Base-by-base conservation (phyloP, 1,284 basidiomycete species). In the Trametes sp. region DNA sequence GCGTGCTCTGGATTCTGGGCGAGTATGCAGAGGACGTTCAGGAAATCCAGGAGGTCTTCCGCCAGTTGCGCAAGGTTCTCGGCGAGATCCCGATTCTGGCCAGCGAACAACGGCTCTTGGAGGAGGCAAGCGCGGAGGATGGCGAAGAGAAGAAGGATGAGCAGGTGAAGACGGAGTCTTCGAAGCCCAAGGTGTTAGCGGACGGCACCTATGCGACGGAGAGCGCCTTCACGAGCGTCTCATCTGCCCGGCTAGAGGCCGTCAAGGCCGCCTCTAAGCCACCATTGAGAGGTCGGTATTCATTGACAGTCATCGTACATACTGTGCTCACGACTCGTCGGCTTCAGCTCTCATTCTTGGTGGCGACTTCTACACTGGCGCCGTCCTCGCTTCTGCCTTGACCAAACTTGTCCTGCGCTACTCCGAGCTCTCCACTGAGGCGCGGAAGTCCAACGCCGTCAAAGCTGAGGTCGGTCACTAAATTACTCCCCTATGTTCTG, bases 161-260 rank as follows among this genome's bases (percentile, higher is more conserved):
- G n/a, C n/a, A n/a, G 60, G 78, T 78, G 61, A 79, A 80, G 71
- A 79, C 76, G 57, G 78, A 77, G 61, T 78, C 78, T 57, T 74
- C 77, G 28, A 83, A 80, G 68, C 89, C 90, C 13, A 86, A 81
- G 71, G 93, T 99, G 1, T 82, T 98, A 45, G 96, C 96, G 23
- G 98, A 99, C 73, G 98, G 98, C 16, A 99, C 97, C 2, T 99
- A 99, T 75, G 97, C 96, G 0, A 98, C 96, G 4, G 98, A 99
- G 80, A 95, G 95, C 0, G 94, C 94, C 13, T 98, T 92, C 78
- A 89, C 89, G 28, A 88, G 88, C 53, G 83, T 88, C 24, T 82
- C 86, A 46, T 79, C 83, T 46, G 90, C 89, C 9, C 84, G 85
- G 54, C 77, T 94, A 56, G 93, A 96, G 68, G 88, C 90, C 42